Conservation (phyloP, 2,329 filamentous ascomycete species). For the Parascedosporium putredinis region DNA sequence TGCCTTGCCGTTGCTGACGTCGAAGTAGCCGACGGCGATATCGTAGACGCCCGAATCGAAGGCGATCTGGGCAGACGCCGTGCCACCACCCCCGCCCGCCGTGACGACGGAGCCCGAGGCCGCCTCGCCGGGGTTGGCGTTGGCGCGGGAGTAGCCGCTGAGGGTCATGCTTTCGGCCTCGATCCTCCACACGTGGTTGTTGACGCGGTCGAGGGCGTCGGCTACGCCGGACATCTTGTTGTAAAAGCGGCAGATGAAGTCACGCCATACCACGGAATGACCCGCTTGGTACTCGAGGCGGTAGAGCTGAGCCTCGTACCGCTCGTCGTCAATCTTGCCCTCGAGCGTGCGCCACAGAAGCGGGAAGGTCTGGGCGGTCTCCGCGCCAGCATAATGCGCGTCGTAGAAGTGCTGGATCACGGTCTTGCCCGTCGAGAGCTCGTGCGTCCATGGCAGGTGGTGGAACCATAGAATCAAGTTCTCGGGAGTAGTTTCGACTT, state of each 20-base stretch:
- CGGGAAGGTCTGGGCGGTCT: slow-evolving; percentile 48
- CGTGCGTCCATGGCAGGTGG: slow-evolving; percentile 57
- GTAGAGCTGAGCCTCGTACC: slow-evolving; percentile 48
- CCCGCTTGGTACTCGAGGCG: slow-evolving; percentile 56
- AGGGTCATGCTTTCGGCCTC: slow-evolving; percentile 58
- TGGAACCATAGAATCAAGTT: slow-evolving; percentile 65
- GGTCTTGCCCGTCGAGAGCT: slow-evolving; percentile 51
- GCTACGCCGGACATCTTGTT: slow-evolving; percentile 48
- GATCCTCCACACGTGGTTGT: slow-evolving; percentile 53
- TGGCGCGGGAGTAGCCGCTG: slow-evolving; percentile 42
- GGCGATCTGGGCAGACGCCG: slow-evolving; percentile 33
- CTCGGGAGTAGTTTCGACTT: slow-evolving; percentile 32
- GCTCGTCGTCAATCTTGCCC: slow-evolving; percentile 47
- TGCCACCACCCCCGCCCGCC: slow-evolving; percentile 38
- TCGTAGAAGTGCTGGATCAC: slow-evolving; percentile 60
- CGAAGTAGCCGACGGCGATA: slow-evolving; percentile 56
- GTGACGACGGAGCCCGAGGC: slow-evolving; percentile 46
- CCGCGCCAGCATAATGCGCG: slow-evolving; percentile 49
- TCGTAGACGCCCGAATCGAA: slow-evolving; percentile 47
- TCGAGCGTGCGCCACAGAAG: slow-evolving; percentile 41
- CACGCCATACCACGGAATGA: slow-evolving; percentile 62
- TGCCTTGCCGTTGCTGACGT: slow-evolving; percentile 47
- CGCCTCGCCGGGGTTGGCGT: slow-evolving; percentile 47
- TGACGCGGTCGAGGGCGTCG: slow-evolving; percentile 45
- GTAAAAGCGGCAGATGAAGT: slow-evolving; percentile 56